Conservation (phyloP, 495 filamentous ascomycete genomes). For the Tuber melanosporum region DNA sequence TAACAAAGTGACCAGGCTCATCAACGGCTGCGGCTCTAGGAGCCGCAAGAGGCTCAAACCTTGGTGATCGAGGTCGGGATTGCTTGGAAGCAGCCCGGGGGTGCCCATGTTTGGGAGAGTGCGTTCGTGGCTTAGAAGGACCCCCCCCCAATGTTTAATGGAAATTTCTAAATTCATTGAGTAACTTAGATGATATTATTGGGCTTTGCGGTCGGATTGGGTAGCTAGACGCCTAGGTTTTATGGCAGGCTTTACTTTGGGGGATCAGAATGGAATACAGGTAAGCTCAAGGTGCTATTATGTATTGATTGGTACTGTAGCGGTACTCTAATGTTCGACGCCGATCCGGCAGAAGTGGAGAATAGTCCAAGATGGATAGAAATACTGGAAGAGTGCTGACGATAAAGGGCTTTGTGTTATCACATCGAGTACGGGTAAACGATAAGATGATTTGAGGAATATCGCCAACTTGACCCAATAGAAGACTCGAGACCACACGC, state of each 20-base stretch:
- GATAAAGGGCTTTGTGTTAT: background rate
- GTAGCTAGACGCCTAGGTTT: background rate
- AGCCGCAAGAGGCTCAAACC: background rate
- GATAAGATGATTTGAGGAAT: background rate
- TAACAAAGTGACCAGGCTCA: background rate
- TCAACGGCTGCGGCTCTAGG: background rate
- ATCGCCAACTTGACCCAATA: background rate
- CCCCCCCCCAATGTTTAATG: background rate
- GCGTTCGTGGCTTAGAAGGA: background rate
- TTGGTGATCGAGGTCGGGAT: background rate
- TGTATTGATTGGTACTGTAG: background rate
- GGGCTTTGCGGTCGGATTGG: background rate
- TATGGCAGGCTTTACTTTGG: background rate
- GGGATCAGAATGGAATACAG: background rate
- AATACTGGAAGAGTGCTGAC: background rate
- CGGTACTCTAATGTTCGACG: background rate
- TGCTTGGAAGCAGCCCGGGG: background rate
- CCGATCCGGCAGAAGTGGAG: background rate
- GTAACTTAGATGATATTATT: background rate
- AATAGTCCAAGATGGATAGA: background rate
- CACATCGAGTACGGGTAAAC: background rate
- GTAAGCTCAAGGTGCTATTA: background rate
- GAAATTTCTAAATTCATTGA: background rate
- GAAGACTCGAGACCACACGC: background rate
- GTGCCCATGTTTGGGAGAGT: background rate